Evolutionary conservation across 148 eudicot genomes (phyloP), one percentile per base, ranked within the genome.

Genomic region (Drosera capensis): DNA sequence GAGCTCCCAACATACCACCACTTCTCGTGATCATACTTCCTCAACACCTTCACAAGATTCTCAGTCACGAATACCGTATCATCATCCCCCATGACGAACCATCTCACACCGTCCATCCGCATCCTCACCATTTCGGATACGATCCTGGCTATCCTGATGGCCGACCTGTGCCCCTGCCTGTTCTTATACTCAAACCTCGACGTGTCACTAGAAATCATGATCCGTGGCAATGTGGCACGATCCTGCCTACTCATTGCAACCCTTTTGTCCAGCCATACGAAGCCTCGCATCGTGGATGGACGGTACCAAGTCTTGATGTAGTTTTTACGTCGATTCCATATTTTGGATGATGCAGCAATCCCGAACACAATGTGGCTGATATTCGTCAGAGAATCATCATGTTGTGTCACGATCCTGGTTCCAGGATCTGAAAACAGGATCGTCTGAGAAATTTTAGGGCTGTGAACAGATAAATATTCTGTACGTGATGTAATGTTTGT

Each of bases 51-150:
- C 7, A 87, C 46, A 40, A 87, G 57, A 62, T 87, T 87, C 0
- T 87, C 94, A 0, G 83, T 72, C 12, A 83, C 75, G 23, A 87
- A 87, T 0, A 87, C 79, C 0, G 96, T 87, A 15, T 87, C 96
- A 28, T 87, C 96, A 23, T 87, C 96, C 0, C 94, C 96, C 63
- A 87, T 55, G 5, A 87, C 90, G 22, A 82, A 72, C 96, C 96
- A 87, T 55, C 79, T 25, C 34, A 87, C 86, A 19, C 75, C 49
- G 21, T 71, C 51, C 41, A 71, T 31, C 43, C 88, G 82, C 15
- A 77, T 21, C 19, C 71, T 51, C 8, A 74, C 40, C 7, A 90
- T 87, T 28, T 87, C 96, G 7, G 94, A 82, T 0, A 87, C 67
- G 20, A 87, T 87, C 34, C 96, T 14, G 8, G 96, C 79, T 5